phyloP scores from a whole-genome alignment of 345 rosid genomes.

The Eucalyptus curtisii region DNA sequence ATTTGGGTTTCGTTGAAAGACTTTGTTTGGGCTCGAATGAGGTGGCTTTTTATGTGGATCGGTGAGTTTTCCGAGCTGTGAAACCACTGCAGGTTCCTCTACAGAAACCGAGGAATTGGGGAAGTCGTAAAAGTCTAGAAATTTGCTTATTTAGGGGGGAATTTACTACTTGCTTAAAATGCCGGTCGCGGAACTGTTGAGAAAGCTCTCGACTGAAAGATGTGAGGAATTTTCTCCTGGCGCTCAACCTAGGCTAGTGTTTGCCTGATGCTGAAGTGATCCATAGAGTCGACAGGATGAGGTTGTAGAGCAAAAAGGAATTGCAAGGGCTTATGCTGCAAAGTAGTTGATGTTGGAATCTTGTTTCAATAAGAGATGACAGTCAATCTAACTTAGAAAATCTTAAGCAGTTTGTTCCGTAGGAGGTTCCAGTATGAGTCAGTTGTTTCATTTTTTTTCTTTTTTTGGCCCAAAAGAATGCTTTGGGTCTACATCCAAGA shows the following conservation, averaged over 20 bases:
- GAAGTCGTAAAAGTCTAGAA: neutral
- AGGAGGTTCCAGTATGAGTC: neutral
- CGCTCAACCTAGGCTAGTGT: neutral
- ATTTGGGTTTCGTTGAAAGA: neutral
- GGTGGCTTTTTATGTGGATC: neutral
- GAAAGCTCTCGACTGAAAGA: neutral
- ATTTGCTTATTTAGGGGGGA: neutral
- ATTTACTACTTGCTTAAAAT: neutral
- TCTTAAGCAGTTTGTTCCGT: neutral
- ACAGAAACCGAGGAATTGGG: neutral
- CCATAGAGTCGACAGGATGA: neutral
- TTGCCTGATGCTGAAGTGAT: neutral
- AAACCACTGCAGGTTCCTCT: neutral
- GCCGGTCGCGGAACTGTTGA: neutral
- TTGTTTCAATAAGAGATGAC: neutral
- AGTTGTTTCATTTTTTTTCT: neutral
- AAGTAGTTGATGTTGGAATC: neutral
- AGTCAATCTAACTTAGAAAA: neutral
- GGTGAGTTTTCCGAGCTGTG: neutral
- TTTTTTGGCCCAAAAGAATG: neutral
- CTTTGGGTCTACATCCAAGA: neutral
- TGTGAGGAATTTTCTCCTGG: neutral
- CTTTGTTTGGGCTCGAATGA: neutral
- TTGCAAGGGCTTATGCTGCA: neutral
- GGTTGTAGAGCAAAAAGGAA: neutral